Evolutionary conservation across 345 rosid species (phyloP).

Genomic region (Euphorbia tirucalli): DNA sequence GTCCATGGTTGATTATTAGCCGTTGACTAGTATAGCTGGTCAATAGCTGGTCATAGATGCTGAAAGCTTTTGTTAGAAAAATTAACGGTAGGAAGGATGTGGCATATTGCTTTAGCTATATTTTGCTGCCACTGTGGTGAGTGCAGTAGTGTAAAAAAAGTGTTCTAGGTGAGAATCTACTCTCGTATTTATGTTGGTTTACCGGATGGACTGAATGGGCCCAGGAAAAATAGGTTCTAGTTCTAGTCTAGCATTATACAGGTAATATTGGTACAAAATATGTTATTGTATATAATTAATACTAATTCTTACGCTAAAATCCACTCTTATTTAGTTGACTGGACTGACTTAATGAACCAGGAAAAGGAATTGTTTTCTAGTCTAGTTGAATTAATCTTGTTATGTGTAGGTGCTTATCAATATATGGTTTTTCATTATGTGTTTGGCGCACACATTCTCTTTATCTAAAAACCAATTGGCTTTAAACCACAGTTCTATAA

Average conservation of each 20-base stretch:
- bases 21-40: not conserved
- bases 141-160: not conserved
- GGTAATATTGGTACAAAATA: too few species aligned
- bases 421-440: not conserved
- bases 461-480: not conserved
- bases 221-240: too few species aligned
- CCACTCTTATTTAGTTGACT: not conserved
- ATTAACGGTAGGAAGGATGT: not conserved
- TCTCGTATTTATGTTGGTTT: not conserved
- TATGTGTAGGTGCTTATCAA: not conserved
- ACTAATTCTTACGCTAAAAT: not conserved
- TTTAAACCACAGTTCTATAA: constrained; percentile 66
- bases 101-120: not conserved
- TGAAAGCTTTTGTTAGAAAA: too few species aligned
- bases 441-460: not conserved
- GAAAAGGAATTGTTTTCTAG: not conserved
- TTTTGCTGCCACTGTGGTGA: not conserved
- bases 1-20: not conserved
- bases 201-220: too few species aligned
- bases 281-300: not conserved
- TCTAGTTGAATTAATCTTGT: not conserved
- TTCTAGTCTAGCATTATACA: too few species aligned
- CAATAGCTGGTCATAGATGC: too few species aligned
- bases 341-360: not conserved
- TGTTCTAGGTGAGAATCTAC: not conserved